These are phyloP conservation scores for Exophiala sideris DNA, from an alignment of 2,329 filamentous ascomycete species.

Conservation along the genomic window DNA sequence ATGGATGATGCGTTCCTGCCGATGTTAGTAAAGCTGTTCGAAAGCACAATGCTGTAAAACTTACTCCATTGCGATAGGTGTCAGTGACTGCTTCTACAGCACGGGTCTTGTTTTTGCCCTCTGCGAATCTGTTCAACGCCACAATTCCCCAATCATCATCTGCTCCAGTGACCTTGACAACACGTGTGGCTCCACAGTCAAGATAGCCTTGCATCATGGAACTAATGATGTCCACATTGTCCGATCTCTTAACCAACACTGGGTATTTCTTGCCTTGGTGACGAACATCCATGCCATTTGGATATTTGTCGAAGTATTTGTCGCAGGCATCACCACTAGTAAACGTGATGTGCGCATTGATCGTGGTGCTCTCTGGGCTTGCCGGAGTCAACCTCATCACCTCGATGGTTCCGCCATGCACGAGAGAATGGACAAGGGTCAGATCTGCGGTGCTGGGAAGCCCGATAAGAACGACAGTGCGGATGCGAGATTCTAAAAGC, in stretches of 20 bases:
- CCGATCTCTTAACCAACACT: slow-evolving; percentile 39
- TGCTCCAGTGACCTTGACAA: slow-evolving; percentile 43
- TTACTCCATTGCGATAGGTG: slow-evolving; percentile 40
- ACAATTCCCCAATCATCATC: slow-evolving; percentile 39
- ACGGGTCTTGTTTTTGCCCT: slow-evolving; percentile 34
- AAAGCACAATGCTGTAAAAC: neutral
- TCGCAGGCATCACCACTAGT: slow-evolving; percentile 35
- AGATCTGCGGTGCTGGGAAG: slow-evolving; percentile 35
- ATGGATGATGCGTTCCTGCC: slow-evolving; percentile 41
- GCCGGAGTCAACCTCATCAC: slow-evolving; percentile 26
- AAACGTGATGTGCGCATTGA: slow-evolving; percentile 37
- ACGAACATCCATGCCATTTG: slow-evolving; percentile 37
- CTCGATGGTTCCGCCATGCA: slow-evolving; percentile 41
- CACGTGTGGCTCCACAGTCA: slow-evolving; percentile 43
- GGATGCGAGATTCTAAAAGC: slow-evolving; percentile 21
- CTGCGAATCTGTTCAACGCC: slow-evolving; percentile 38
- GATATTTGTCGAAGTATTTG: slow-evolving; percentile 36
- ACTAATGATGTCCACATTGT: slow-evolving; percentile 40
- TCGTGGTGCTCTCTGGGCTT: slow-evolving; percentile 10
- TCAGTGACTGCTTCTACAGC: slow-evolving; percentile 46
- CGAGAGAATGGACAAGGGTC: slow-evolving; percentile 36
- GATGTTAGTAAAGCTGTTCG: neutral
- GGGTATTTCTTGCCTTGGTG: slow-evolving; percentile 29
- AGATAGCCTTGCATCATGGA: slow-evolving; percentile 41
- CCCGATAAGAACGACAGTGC: slow-evolving; percentile 36